These are phyloP conservation scores for Suillus ampliporus DNA, from an alignment of 768 basidiomycete species.

Conservation along the genomic window DNA sequence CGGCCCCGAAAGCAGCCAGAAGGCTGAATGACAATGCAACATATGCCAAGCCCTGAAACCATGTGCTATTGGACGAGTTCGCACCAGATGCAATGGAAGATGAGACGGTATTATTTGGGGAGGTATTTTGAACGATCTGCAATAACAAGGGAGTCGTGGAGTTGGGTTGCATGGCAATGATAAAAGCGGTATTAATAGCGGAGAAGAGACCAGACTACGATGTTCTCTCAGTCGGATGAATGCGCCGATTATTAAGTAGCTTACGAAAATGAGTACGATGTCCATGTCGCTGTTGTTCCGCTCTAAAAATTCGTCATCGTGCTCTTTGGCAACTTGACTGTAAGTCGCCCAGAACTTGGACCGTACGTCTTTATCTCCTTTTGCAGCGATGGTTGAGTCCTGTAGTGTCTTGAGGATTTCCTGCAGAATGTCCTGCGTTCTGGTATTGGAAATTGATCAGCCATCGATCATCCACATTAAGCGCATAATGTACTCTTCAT, in stretches of 20 bases:
- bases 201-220: slow-evolving; percentile 14
- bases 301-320: slow-evolving; percentile 25
- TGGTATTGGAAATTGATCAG: not conserved
- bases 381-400: not conserved
- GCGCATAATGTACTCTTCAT: not conserved
- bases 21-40: slow-evolving; percentile 25
- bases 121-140: slow-evolving; percentile 12
- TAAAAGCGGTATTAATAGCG: slow-evolving; percentile 10
- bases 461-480: not conserved
- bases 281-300: slow-evolving; percentile 24
- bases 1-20: slow-evolving; percentile 28
- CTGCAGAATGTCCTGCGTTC: not conserved
- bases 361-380: slow-evolving; percentile 11
- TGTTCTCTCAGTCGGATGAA: not conserved
- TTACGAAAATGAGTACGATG: slow-evolving; percentile 29
- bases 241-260: not conserved
- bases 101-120: slow-evolving; percentile 10
- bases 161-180: slow-evolving; percentile 9
- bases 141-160: slow-evolving; percentile 4
- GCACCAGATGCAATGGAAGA: not conserved
- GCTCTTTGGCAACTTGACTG: slow-evolving; percentile 17
- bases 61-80: not conserved
- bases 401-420: slow-evolving; percentile 7
- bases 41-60: slow-evolving; percentile 23
- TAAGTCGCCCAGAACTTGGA: slow-evolving; percentile 23